phyloP scores from a whole-genome alignment of 2,329 filamentous ascomycete species.

The Cyanodermella asteris region DNA sequence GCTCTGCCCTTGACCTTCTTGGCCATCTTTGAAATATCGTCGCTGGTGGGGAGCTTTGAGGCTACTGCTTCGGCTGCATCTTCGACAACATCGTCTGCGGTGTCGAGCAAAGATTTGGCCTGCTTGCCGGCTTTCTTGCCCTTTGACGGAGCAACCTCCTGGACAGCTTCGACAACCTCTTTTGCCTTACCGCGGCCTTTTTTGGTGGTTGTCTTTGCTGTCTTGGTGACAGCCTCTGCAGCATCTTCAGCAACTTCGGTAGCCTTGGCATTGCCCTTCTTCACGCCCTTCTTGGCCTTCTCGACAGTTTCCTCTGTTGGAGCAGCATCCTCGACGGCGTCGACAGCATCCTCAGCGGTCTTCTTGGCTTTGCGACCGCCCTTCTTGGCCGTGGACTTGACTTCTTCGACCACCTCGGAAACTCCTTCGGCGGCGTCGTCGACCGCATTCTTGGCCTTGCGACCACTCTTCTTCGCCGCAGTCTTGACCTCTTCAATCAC shows the following conservation, averaged over 20 bases:
- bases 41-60: background rate
- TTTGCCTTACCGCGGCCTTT: conserved; percentile 1
- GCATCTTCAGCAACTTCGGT: conserved; percentile 16
- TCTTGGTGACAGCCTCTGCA: conserved; percentile 8
- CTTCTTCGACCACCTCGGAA: conserved; percentile 4
- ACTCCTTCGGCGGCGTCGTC: conserved; percentile 4
- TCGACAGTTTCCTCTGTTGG: conserved; percentile 19
- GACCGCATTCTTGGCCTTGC: background rate
- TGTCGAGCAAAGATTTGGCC: conserved; percentile 12
- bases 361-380: background rate
- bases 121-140: conserved; percentile 15
- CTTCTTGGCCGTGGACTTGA: conserved; percentile 5
- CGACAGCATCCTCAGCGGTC: conserved; percentile 2
- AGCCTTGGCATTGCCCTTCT: conserved; percentile 26
- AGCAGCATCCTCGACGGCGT: conserved; percentile 7
- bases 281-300: too few species aligned
- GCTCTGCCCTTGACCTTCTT: conserved; percentile 3
- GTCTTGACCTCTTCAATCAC: background rate
- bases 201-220: conserved; percentile 10
- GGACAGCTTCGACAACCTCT: too few species aligned
- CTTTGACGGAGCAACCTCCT: conserved; percentile 5
- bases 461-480: background rate
- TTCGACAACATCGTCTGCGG: conserved; percentile 33
- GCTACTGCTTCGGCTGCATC: conserved; percentile 15
- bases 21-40: conserved; percentile 2